These are phyloP conservation scores for Penicillium daleae DNA, from an alignment of 495 filamentous ascomycete genomes.

Conservation along the genomic window DNA sequence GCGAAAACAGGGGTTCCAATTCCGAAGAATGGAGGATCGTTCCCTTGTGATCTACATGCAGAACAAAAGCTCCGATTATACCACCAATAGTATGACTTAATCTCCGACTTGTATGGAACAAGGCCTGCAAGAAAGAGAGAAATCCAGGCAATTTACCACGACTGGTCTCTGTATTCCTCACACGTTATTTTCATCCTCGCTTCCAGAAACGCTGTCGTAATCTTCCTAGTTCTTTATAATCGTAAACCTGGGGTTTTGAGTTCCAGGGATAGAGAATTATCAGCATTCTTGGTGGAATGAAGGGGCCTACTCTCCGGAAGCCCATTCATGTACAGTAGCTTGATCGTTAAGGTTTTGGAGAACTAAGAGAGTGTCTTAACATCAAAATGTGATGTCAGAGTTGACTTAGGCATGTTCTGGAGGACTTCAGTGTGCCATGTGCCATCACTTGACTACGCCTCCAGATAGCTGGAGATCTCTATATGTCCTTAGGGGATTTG, in stretches of 20 bases:
- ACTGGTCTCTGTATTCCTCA: not conserved
- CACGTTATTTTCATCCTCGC: not conserved
- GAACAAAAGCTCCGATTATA: not conserved
- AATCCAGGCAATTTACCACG: not conserved
- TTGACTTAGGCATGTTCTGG: not conserved
- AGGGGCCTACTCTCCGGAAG: not conserved
- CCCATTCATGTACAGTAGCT: not conserved
- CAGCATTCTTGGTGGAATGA: conserved; percentile 8
- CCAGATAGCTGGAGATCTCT: not conserved
- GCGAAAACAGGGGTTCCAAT: not conserved
- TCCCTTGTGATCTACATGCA: conserved; percentile 1
- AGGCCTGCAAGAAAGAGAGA: not conserved
- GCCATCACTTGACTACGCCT: not conserved
- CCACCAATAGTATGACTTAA: not conserved
- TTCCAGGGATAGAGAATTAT: conserved; percentile 1
- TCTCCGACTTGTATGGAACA: not conserved
- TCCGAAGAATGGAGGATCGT: not conserved
- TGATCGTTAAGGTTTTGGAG: not conserved
- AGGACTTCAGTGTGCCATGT: not conserved
- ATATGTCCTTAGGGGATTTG: not conserved
- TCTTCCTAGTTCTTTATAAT: not conserved
- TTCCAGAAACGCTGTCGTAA: too few species aligned
- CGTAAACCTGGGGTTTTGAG: not conserved
- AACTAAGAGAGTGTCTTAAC: not conserved
- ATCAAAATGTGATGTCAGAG: not conserved